These are phyloP conservation scores for Ephemerocybe angulata DNA, from an alignment of 768 basidiomycete species.

Conservation along the genomic window DNA sequence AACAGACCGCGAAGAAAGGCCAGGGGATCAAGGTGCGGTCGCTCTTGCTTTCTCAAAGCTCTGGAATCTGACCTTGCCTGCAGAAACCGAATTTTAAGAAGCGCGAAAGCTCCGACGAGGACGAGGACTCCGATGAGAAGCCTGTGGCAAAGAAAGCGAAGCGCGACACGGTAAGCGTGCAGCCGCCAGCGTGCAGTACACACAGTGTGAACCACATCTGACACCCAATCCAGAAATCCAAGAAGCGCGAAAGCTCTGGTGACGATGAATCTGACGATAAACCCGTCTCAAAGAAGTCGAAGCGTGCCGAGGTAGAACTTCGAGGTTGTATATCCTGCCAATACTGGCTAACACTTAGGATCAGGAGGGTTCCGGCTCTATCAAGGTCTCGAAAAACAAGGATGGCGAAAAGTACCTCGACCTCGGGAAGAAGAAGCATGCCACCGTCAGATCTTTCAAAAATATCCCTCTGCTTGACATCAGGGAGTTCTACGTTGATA, in stretches of 20 bases:
- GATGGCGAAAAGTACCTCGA: conserved; percentile 59
- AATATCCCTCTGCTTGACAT: conserved; percentile 63
- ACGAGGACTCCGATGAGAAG: conserved; percentile 5
- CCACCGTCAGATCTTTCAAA: conserved; percentile 48
- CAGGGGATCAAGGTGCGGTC: not conserved
- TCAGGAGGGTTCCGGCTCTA: conserved; percentile 11
- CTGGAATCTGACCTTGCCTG: too few relatives aligned
- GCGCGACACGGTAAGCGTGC: too few relatives aligned
- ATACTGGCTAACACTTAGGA: too few relatives aligned
- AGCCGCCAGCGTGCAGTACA: too few relatives aligned
- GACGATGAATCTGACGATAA: too few relatives aligned
- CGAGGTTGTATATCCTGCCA: too few relatives aligned
- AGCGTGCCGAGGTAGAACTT: too few relatives aligned
- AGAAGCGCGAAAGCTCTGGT: too few relatives aligned
- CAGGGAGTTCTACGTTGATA: conserved; percentile 67
- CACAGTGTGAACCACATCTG: too few relatives aligned
- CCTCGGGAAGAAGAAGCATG: conserved; percentile 70
- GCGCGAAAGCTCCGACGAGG: conserved; percentile 5
- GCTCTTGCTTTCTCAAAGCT: too few relatives aligned
- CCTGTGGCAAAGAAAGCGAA: conserved; percentile 36
- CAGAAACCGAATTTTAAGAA: not conserved
- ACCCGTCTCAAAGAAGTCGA: too few relatives aligned
- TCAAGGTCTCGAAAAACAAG: conserved; percentile 26
- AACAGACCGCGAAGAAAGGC: conserved; percentile 15
- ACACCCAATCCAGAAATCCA: too few relatives aligned